phyloP scores from a whole-genome alignment of 176 grass and related monocot genomes.

The Elymus sibiricus region DNA sequence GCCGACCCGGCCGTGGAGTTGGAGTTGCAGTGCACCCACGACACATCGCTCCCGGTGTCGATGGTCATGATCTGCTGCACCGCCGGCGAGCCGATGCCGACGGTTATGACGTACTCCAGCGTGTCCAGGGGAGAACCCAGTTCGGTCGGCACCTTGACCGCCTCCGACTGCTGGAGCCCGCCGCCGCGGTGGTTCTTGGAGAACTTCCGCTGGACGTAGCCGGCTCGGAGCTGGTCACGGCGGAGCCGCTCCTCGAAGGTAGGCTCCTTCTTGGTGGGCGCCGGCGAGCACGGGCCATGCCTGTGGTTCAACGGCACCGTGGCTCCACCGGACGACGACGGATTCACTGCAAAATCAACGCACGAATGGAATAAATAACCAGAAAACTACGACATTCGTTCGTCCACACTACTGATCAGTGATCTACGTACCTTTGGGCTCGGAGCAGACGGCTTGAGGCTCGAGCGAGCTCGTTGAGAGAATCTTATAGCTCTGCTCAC shows the following conservation, averaged over 20 bases:
- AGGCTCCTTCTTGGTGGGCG: neutral
- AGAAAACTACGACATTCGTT: neutral
- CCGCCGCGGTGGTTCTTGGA: neutral
- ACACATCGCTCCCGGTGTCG: slow-evolving; percentile 70
- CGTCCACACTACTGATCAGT: neutral
- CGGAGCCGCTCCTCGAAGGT: slow-evolving; percentile 40
- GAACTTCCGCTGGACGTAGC: slow-evolving; percentile 31
- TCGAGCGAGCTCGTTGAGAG: neutral
- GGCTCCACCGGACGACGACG: neutral
- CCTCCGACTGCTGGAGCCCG: neutral
- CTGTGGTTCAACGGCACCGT: slow-evolving; percentile 49
- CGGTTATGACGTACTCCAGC: slow-evolving; percentile 50
- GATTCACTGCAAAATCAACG: neutral
- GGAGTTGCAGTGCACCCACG: slow-evolving; percentile 73
- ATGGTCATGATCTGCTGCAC: slow-evolving; percentile 39
- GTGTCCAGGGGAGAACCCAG: slow-evolving; percentile 31
- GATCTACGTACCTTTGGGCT: slow-evolving; percentile 5
- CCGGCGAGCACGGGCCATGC: slow-evolving; percentile 60
- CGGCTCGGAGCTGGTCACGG: slow-evolving; percentile 45
- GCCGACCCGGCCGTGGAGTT: slow-evolving; percentile 26
- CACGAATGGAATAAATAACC: neutral
- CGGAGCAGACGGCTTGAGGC: slow-evolving; percentile 9
- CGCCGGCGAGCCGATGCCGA: slow-evolving; percentile 38
- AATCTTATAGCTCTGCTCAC: neutral
- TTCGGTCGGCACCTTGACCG: neutral